Conservation (phyloP, 305 asterid species). For the Fraxinus paxiana region DNA sequence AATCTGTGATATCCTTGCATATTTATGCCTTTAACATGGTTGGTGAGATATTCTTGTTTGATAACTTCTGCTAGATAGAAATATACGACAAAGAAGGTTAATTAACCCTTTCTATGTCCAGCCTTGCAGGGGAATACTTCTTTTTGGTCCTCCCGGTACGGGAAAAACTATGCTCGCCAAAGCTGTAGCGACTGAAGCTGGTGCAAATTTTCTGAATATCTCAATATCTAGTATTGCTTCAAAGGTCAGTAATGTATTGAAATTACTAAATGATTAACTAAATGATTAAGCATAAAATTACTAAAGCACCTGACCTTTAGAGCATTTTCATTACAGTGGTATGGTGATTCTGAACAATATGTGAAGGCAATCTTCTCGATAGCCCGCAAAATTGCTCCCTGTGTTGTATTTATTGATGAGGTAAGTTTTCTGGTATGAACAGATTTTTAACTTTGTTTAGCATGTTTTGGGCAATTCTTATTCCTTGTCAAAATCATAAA, state of each 20-base stretch:
- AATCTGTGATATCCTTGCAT: not conserved
- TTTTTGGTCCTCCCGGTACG: constrained; percentile 57
- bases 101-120: not conserved
- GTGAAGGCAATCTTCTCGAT: constrained; percentile 50
- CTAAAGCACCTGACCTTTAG: not conserved
- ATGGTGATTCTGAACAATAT: constrained; percentile 51
- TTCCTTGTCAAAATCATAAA: constrained; percentile 5
- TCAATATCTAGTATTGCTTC: constrained; percentile 49
- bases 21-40: not conserved
- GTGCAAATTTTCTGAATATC: constrained; percentile 49
- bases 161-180: constrained; percentile 60
- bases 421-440: constrained; percentile 16
- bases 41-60: not conserved
- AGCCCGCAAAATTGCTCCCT: constrained; percentile 52
- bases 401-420: constrained; percentile 51
- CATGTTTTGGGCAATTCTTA: not conserved
- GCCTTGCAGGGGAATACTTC: constrained; percentile 52
- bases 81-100: not conserved
- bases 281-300: not conserved
- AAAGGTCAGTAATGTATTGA: constrained; percentile 26
- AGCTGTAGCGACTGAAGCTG: constrained; percentile 33
- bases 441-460: not conserved
- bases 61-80: not conserved
- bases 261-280: not conserved
- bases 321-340: constrained; percentile 33